These are phyloP conservation scores for Eurotiales sp. DNA, from an alignment of 2,329 filamentous ascomycete species.

Conservation along the genomic window DNA sequence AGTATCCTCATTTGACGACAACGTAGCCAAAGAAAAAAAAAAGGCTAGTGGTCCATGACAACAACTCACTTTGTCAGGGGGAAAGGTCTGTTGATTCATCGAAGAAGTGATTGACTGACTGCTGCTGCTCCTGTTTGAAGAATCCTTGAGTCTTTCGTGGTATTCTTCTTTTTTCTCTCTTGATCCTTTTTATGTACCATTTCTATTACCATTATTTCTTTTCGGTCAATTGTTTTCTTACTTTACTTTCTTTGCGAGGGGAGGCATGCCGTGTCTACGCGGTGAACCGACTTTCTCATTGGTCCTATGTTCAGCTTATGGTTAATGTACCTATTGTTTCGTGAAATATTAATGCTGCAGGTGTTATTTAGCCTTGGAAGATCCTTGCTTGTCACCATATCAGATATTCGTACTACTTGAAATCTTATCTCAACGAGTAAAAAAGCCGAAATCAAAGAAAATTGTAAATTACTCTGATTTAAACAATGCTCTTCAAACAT, in stretches of 20 bases:
- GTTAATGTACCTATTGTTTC: background rate
- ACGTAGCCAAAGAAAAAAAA: too few species aligned
- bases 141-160: background rate
- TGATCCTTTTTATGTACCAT: too few species aligned
- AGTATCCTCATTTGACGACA: background rate
- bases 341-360: background rate
- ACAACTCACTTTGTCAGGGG: background rate
- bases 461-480: too few species aligned
- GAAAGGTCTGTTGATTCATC: too few species aligned
- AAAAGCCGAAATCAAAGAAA: too few species aligned
- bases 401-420: too few species aligned
- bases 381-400: background rate
- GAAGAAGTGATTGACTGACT: slow-evolving; percentile 5
- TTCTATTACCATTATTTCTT: slow-evolving; percentile 14
- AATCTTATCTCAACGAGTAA: too few species aligned
- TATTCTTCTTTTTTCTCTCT: slow-evolving; percentile 13
- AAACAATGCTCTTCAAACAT: too few species aligned
- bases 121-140: slow-evolving; percentile 2
- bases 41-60: too few species aligned
- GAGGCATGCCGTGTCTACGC: background rate
- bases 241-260: background rate
- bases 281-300: background rate
- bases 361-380: background rate
- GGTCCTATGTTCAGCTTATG: background rate
- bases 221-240: background rate